A percentile compares a stretch with the other conserved stretches of the same genome.
Conservation (phyloP, 345 rosid species). For the Pugionium dolabratum region DNA sequence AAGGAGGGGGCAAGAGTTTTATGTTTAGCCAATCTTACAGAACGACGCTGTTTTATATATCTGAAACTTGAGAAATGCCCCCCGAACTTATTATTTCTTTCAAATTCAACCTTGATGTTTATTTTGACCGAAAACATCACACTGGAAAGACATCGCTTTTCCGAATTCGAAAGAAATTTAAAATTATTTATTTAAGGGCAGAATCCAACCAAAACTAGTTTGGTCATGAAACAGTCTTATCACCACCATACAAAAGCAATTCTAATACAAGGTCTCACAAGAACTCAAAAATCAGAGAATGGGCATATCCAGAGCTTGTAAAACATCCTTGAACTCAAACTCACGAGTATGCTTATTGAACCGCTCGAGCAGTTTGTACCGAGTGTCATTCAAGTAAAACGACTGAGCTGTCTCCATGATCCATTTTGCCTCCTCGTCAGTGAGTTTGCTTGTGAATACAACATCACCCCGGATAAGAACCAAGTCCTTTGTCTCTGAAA, state of each 20-base stretch:
- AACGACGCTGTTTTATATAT: conserved; percentile 19
- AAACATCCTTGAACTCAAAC: conserved; percentile 87
- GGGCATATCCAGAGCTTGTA: conserved; percentile 82
- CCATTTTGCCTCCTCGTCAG: conserved; percentile 83
- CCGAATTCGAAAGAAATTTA: not conserved
- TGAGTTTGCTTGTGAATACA: conserved; percentile 88
- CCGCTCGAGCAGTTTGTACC: conserved; percentile 76
- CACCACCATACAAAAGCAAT: conserved; percentile 22
- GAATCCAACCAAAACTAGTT: conserved; percentile 10
- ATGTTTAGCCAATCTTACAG: not conserved
- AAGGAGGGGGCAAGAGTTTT: not conserved
- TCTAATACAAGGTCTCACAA: conserved; percentile 16
- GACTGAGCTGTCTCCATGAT: conserved; percentile 87
- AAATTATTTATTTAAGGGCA: conserved; percentile 1
- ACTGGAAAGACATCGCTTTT: not conserved
- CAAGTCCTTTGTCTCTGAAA: conserved; percentile 76
- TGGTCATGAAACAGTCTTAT: conserved; percentile 18
- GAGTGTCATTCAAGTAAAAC: conserved; percentile 75
- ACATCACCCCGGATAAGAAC: conserved; percentile 85
- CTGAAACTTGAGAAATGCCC: not conserved
- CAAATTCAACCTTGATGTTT: conserved; percentile 20
- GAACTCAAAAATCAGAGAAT: conserved; percentile 42
- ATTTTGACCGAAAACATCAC: not conserved
- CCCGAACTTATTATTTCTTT: not conserved
- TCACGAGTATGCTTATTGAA: conserved; percentile 78